These are phyloP conservation scores for Dictyostelium capitatum DNA, from an alignment of 78 protist species.

Conservation along the genomic window DNA sequence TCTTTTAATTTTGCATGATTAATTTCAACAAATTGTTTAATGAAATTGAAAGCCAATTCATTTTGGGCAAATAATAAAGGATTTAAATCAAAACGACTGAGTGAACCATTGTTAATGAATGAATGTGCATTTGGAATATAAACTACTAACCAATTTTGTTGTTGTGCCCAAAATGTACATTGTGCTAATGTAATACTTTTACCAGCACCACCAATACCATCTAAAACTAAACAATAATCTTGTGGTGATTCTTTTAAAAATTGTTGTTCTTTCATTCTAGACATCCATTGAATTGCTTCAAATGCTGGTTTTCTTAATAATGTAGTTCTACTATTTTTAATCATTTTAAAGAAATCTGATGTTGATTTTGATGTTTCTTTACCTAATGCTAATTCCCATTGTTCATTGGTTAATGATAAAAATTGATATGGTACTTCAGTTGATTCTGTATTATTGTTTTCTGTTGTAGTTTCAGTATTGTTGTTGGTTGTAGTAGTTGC, in stretches of 20 bases:
- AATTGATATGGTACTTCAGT: slow-evolving; percentile 49
- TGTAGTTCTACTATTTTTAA: slow-evolving; percentile 51
- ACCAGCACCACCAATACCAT: slow-evolving; percentile 66
- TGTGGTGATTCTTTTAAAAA: slow-evolving; percentile 19
- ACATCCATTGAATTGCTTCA: slow-evolving; percentile 60
- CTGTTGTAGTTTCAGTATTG: background rate
- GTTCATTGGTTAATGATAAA: slow-evolving; percentile 53
- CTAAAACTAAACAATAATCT: slow-evolving; percentile 44
- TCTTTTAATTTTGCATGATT: slow-evolving; percentile 56
- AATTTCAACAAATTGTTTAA: slow-evolving; percentile 14
- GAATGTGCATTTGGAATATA: slow-evolving; percentile 52
- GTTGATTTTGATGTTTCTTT: background rate
- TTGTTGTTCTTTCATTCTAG: slow-evolving; percentile 34
- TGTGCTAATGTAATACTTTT: slow-evolving; percentile 45
- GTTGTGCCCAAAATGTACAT: slow-evolving; percentile 72
- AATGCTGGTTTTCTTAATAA: slow-evolving; percentile 66
- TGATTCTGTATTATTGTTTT: background rate
- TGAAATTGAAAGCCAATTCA: slow-evolving; percentile 5
- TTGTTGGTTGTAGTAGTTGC: background rate
- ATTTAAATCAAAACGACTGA: slow-evolving; percentile 23
- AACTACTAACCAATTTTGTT: slow-evolving; percentile 81
- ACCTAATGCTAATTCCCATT: slow-evolving; percentile 49
- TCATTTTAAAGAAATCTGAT: slow-evolving; percentile 9
- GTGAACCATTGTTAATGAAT: slow-evolving; percentile 39
- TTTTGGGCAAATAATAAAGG: slow-evolving; percentile 71